These are phyloP conservation scores for Monosporozyma aerobia DNA, from an alignment of 805 yeast genomes.

Conservation along the genomic window DNA sequence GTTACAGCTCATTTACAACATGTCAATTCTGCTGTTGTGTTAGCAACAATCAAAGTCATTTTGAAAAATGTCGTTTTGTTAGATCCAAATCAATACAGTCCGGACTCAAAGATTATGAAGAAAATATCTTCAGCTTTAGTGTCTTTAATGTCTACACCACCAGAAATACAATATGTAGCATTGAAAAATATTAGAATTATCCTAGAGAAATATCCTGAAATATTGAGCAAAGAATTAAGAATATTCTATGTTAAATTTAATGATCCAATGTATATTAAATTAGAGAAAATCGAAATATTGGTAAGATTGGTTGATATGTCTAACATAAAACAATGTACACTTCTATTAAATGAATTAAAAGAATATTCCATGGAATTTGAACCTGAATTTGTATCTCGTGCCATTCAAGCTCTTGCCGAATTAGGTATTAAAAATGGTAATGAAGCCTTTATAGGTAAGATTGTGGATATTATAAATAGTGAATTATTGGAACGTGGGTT, in stretches of 20 bases:
- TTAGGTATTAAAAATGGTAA: slow-evolving; percentile 51
- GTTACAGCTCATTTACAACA: slow-evolving; percentile 94
- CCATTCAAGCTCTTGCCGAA: slow-evolving; percentile 61
- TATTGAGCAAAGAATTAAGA: slow-evolving; percentile 69
- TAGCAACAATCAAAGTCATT: slow-evolving; percentile 74
- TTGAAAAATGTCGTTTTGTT: slow-evolving; percentile 54
- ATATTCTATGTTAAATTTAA: slow-evolving; percentile 85
- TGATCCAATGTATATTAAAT: slow-evolving; percentile 69
- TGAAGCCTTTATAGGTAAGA: slow-evolving; percentile 40
- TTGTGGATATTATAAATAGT: slow-evolving; percentile 47
- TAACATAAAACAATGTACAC: slow-evolving; percentile 39
- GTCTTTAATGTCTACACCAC: slow-evolving; percentile 76
- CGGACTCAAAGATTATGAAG: slow-evolving; percentile 36
- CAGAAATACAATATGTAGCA: slow-evolving; percentile 92
- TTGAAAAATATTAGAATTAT: slow-evolving; percentile 83
- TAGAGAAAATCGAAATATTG: slow-evolving; percentile 69
- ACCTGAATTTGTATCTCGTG: slow-evolving; percentile 57
- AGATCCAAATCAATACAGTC: slow-evolving; percentile 19
- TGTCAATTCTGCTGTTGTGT: slow-evolving; percentile 90
- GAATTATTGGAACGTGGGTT: slow-evolving; percentile 48
- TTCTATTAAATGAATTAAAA: slow-evolving; percentile 59
- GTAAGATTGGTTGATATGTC: slow-evolving; percentile 54
- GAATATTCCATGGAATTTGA: slow-evolving; percentile 85
- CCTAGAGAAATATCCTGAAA: slow-evolving; percentile 76
- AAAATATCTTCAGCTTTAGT: slow-evolving; percentile 81